These are phyloP conservation scores for Aspergillus candidus DNA, from an alignment of 2,329 filamentous ascomycete species.

Conservation along the genomic window DNA sequence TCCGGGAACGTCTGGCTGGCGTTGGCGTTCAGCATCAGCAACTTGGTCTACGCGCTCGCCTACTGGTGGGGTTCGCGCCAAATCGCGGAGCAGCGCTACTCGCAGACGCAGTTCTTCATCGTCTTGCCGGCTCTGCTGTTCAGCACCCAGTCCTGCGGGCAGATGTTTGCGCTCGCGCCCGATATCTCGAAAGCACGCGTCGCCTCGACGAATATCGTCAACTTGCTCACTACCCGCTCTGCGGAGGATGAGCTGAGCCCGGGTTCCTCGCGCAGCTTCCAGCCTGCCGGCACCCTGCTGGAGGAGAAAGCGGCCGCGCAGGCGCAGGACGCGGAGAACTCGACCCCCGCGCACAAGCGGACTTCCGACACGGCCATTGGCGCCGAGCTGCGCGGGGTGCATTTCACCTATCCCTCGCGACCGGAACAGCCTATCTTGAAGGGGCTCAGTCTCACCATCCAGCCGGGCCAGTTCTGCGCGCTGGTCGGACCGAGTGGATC, in stretches of 20 bases:
- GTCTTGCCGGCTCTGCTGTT: constrained; percentile 65
- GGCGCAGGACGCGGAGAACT: constrained; percentile 19
- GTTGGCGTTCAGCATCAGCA: constrained; percentile 44
- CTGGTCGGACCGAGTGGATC: constrained; percentile 61
- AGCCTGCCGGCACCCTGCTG: constrained; percentile 10
- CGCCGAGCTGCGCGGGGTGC: constrained; percentile 53
- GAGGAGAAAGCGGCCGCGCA: constrained; percentile 16
- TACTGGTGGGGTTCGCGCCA: constrained; percentile 74
- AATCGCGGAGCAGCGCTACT: constrained; percentile 60
- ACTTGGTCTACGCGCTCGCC: constrained; percentile 65
- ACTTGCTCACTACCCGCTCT: constrained; percentile 31
- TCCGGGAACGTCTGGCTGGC: constrained; percentile 42
- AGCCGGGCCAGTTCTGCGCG: constrained; percentile 56
- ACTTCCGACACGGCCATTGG: constrained; percentile 34
- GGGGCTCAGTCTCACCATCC: constrained; percentile 51
- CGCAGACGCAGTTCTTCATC: constrained; percentile 64
- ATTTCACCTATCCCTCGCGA: constrained; percentile 61
- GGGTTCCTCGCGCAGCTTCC: constrained; percentile 8
- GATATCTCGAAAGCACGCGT: constrained; percentile 61
- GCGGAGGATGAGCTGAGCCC: constrained; percentile 20
- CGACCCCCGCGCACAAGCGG: constrained; percentile 9
- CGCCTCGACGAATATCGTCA: constrained; percentile 53
- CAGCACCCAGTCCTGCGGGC: constrained; percentile 65
- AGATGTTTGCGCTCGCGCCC: constrained; percentile 68
- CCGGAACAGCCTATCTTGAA: constrained; percentile 54